Base-by-base conservation (phyloP, 106 monocot species). In the Amphibolis antarctica region DNA sequence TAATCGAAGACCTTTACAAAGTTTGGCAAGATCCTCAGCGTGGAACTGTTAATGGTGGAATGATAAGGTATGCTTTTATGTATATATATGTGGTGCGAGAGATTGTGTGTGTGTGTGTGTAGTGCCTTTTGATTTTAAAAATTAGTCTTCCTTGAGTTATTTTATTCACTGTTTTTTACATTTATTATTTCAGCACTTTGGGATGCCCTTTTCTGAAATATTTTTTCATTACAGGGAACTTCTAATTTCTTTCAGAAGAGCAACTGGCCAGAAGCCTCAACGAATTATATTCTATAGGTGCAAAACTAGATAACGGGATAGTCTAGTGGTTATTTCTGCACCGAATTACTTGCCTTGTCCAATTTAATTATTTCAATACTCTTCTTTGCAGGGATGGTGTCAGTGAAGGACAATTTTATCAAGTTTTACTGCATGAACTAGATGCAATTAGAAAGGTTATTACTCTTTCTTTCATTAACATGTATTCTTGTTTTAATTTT, bases 241-340 rank as follows among this genome's bases (percentile, higher is more conserved):
- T n/a, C 75, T 83, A 24, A 73, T 76, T 65, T 81, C 87, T 22
- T 88, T 88, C 54, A 73, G 78, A 28, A 76, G 28, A 71, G 71
- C 83, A 47, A 88, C 78, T 69, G 75, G 78, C 1, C 72, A 73
- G 61, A 98, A 98, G 70, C 96, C 96, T 63, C 66, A 85, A 70
- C 72, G 96, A 15, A 98, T 98, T 28, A 98, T 98, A 51, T 98
- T 90, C 67, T 98, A 98, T 61, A 82, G 93, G 93, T 93, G n/a
- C 50, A n/a, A n/a, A n/a, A 36, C 36, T 36, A 36, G 2, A 4
- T 36, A 36, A 7, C 36, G 2, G 2, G 2, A 7, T 7, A 36
- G 36, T 36, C 36, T 36, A 2, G 7, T 36, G 36, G 2, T 4
- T 7, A 36, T 4, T 4, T 36, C 2, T 36, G 7, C 36, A 36